Conservation (phyloP, 495 filamentous ascomycete species). For the Talaromyces wortmannii region DNA sequence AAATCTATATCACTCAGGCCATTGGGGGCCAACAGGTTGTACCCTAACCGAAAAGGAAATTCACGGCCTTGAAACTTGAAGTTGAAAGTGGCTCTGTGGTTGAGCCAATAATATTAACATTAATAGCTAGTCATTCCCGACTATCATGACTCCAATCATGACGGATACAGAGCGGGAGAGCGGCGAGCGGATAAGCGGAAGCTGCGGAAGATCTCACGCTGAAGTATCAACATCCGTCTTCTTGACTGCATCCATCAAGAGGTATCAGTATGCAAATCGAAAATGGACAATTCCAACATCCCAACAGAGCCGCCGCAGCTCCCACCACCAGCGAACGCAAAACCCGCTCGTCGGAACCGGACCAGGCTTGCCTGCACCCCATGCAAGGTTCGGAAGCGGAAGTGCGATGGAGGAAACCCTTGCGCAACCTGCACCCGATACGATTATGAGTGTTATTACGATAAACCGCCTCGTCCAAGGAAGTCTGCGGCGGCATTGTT, state of each 20-base stretch:
- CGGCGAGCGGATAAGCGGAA: too few relatives aligned
- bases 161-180: too few relatives aligned
- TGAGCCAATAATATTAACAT: too few relatives aligned
- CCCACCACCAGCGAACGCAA: not conserved
- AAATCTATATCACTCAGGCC: too few relatives aligned
- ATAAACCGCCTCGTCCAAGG: conserved; percentile 4
- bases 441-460: conserved; percentile 26
- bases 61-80: too few relatives aligned
- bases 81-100: too few relatives aligned
- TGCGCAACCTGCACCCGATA: conserved; percentile 24
- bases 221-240: not conserved
- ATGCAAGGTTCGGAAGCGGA: conserved; percentile 29
- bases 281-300: not conserved
- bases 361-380: conserved; percentile 21
- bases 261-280: not conserved
- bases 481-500: not conserved
- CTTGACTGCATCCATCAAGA: not conserved
- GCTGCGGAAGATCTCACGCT: too few relatives aligned
- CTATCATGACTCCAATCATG: too few relatives aligned
- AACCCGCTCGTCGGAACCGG: not conserved
- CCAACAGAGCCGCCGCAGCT: not conserved
- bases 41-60: too few relatives aligned
- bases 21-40: too few relatives aligned
- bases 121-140: too few relatives aligned
- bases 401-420: conserved; percentile 26